Evolutionary conservation across 805 yeast genomes (phyloP).

Genomic region (Hanseniaspora vineae): DNA sequence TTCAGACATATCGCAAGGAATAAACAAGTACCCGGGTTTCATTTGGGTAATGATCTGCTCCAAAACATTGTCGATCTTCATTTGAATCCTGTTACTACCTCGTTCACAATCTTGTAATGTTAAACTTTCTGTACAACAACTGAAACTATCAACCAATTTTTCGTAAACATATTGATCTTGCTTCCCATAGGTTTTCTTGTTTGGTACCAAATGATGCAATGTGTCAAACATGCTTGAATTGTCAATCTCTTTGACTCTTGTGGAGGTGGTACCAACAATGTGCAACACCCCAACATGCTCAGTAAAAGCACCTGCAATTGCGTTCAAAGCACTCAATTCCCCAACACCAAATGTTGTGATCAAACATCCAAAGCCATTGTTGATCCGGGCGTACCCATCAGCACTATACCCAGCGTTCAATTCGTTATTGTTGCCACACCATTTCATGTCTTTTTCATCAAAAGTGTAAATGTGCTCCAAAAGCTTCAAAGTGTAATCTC

Average conservation of each 20-base stretch:
- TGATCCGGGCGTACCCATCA: conserved; percentile 71
- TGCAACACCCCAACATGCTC: conserved; percentile 72
- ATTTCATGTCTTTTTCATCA: conserved; percentile 19
- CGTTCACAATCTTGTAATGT: conserved; percentile 24
- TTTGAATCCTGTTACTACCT: conserved; percentile 17
- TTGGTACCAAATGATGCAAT: conserved; percentile 52
- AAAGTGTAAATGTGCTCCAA: conserved; percentile 53
- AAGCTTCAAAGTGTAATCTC: conserved; percentile 57
- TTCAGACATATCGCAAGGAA: conserved; percentile 62
- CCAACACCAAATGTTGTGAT: conserved; percentile 77
- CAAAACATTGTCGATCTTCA: conserved; percentile 58
- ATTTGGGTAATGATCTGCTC: conserved; percentile 38
- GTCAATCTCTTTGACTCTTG: conserved; percentile 30
- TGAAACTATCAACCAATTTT: conserved; percentile 41
- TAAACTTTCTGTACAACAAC: conserved; percentile 40
- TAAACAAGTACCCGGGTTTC: conserved; percentile 71
- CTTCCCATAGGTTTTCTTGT: conserved; percentile 25
- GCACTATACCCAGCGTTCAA: conserved; percentile 82
- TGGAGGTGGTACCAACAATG: conserved; percentile 54
- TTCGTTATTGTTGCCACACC: conserved; percentile 84
- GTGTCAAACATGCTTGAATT: conserved; percentile 58
- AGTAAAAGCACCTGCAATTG: conserved; percentile 70
- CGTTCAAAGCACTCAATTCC: conserved; percentile 74
- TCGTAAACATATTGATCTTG: conserved; percentile 62
- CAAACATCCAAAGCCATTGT: conserved; percentile 51